A percentile compares a stretch with the other conserved stretches of the same genome.
phyloP scores from a whole-genome alignment of 352 stramenopile species.

The Pythium volutum region DNA sequence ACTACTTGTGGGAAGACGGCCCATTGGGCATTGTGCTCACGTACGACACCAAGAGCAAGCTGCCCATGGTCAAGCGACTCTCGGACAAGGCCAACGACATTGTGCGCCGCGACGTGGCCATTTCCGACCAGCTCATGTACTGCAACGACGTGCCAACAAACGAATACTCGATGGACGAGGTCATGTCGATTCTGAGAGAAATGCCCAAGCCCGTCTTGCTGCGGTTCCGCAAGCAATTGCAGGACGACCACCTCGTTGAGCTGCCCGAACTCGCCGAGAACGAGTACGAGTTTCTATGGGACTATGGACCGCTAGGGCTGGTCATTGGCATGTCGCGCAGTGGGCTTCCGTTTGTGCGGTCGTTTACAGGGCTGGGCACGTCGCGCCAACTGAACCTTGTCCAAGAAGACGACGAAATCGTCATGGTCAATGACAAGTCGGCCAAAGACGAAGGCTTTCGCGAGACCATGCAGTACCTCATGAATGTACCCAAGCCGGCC shows the following conservation, averaged over 20 bases:
- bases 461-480: constrained; percentile 83
- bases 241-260: constrained; percentile 44
- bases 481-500: constrained; percentile 79
- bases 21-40: constrained; percentile 73
- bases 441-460: constrained; percentile 57
- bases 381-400: constrained; percentile 67
- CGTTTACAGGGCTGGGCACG: constrained; percentile 78
- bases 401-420: constrained; percentile 75
- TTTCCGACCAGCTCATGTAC: constrained; percentile 77
- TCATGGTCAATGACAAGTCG: constrained; percentile 70
- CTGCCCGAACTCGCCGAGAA: constrained; percentile 49
- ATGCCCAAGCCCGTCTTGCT: constrained; percentile 77
- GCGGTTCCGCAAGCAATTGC: constrained; percentile 62
- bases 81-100: constrained; percentile 56
- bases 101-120: constrained; percentile 37
- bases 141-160: constrained; percentile 70
- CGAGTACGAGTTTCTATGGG: constrained; percentile 86
- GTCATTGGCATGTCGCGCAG: constrained; percentile 57
- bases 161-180: constrained; percentile 65
- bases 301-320: constrained; percentile 70
- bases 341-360: constrained; percentile 69
- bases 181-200: constrained; percentile 76
- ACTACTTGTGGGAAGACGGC: constrained; percentile 71
- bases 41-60: constrained; percentile 55
- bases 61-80: constrained; percentile 78